Evolutionary conservation across 2,329 filamentous ascomycete species (phyloP).

Genomic region (Aspergillus terreus): DNA sequence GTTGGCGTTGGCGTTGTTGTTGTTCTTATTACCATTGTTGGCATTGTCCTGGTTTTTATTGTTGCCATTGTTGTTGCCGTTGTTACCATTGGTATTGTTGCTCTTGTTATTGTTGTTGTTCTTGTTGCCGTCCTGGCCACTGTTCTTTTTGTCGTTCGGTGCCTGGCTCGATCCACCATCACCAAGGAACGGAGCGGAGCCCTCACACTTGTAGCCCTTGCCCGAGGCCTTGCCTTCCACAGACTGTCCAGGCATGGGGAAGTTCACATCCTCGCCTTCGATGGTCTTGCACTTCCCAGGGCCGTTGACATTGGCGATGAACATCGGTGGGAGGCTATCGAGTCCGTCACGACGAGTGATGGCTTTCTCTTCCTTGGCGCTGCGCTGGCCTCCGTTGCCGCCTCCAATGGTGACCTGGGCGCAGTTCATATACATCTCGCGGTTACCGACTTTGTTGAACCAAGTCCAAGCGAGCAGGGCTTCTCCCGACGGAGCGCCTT

Average conservation of each 20-base stretch:
- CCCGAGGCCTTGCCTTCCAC: slow-evolving; percentile 38
- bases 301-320: slow-evolving; percentile 64
- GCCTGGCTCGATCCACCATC: neutral
- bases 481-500: slow-evolving; percentile 56
- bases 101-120: slow-evolving; percentile 3
- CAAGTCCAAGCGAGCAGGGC: slow-evolving; percentile 73
- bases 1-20: too few species aligned
- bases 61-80: neutral
- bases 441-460: slow-evolving; percentile 73
- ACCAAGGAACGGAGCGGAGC: slow-evolving; percentile 28
- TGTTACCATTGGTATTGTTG: slow-evolving; percentile 1
- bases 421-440: slow-evolving; percentile 87
- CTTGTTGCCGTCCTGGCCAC: neutral
- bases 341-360: slow-evolving; percentile 36
- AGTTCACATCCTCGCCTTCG: slow-evolving; percentile 58
- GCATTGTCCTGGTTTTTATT: too few species aligned
- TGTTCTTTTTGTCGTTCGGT: neutral
- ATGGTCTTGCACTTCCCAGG: slow-evolving; percentile 53
- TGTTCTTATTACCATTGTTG: too few species aligned
- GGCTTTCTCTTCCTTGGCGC: neutral
- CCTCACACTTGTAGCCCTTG: slow-evolving; percentile 33
- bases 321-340: slow-evolving; percentile 61
- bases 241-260: slow-evolving; percentile 62
- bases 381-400: slow-evolving; percentile 2
- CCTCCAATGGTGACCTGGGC: slow-evolving; percentile 61